Evolutionary conservation across 495 filamentous ascomycete genomes (phyloP).

Genomic region (Extremus antarcticus): DNA sequence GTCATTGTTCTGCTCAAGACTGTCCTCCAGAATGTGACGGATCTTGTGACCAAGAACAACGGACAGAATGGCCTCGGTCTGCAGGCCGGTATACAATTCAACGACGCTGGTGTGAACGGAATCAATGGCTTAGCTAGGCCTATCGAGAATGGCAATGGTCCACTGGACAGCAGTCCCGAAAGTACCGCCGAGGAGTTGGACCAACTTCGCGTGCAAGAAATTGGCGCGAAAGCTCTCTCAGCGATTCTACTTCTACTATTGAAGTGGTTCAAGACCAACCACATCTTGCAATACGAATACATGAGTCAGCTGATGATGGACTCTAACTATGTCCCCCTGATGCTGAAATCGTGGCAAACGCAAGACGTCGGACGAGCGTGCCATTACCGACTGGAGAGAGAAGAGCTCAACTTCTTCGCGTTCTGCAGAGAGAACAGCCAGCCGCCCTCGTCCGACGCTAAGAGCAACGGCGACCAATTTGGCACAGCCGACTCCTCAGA

Average conservation of each 20-base stretch:
- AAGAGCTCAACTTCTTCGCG: constrained; percentile 80
- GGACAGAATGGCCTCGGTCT: constrained; percentile 39
- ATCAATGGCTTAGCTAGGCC: constrained; percentile 19
- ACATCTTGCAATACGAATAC: constrained; percentile 93
- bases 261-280: constrained; percentile 95
- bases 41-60: constrained; percentile 44
- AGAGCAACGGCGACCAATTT: not conserved
- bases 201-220: constrained; percentile 67
- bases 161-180: constrained; percentile 16
- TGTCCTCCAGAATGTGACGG: constrained; percentile 69
- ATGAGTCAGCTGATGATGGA: constrained; percentile 86
- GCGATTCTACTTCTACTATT: constrained; percentile 72
- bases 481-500: constrained; percentile 18
- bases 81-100: constrained; percentile 30
- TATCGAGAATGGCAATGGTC: constrained; percentile 23
- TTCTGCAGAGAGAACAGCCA: constrained; percentile 50
- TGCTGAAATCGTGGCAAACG: constrained; percentile 83
- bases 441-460: constrained; percentile 7
- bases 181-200: constrained; percentile 62
- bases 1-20: constrained; percentile 86
- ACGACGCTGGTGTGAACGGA: constrained; percentile 29
- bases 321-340: constrained; percentile 83
- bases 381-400: constrained; percentile 71
- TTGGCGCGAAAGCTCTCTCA: constrained; percentile 80
- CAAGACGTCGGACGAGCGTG: constrained; percentile 84